Conservation (phyloP, 192 early-diverging fungal genomes). For the Spizellomyces sp. region DNA sequence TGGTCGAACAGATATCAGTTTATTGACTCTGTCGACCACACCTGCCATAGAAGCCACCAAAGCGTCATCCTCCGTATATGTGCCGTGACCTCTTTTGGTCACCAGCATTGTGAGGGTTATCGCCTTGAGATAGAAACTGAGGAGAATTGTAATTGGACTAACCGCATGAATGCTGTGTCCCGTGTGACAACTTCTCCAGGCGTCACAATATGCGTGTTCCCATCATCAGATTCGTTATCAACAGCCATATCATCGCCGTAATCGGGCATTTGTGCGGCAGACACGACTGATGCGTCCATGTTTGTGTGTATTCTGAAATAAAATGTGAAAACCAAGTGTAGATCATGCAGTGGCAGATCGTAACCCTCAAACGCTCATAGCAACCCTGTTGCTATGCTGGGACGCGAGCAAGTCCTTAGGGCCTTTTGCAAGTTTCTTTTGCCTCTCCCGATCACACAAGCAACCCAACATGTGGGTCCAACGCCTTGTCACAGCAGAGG, state of each 20-base stretch:
- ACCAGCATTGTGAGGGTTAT: background rate
- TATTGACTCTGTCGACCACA: conserved; percentile 92
- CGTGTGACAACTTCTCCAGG: conserved; percentile 76
- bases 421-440: too few species aligned
- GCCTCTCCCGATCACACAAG: too few species aligned
- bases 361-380: too few species aligned
- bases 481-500: too few species aligned
- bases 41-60: conserved; percentile 89
- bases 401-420: too few species aligned
- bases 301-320: too few species aligned
- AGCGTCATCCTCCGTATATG: conserved; percentile 70
- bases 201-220: conserved; percentile 61
- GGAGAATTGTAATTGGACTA: conserved; percentile 6
- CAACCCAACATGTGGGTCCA: too few species aligned
- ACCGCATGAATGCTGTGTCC: conserved; percentile 74
- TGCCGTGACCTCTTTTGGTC: conserved; percentile 79
- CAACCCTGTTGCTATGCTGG: too few species aligned
- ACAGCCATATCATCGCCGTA: conserved; percentile 21
- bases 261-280: background rate
- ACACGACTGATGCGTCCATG: background rate
- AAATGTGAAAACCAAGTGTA: too few species aligned
- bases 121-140: background rate
- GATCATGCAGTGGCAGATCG: too few species aligned
- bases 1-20: conserved; percentile 88
- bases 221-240: background rate